phyloP scores from a whole-genome alignment of 2,329 filamentous ascomycete species.

The Dactylellina leptospora region DNA sequence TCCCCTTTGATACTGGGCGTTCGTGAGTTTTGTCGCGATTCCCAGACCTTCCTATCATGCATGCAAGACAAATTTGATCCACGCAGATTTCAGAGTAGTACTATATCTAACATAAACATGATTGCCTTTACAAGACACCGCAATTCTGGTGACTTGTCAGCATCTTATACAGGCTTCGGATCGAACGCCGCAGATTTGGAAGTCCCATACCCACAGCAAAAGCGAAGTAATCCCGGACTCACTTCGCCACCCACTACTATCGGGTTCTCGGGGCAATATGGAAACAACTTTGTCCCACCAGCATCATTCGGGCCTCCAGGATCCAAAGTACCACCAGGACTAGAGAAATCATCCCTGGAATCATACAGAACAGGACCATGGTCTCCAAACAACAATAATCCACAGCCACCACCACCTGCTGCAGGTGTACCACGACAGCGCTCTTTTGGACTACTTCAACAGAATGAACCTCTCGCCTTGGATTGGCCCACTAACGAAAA shows the following conservation, averaged over 20 bases:
- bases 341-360: constrained; percentile 25
- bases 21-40: constrained; percentile 47
- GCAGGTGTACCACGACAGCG: constrained; percentile 21
- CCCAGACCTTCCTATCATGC: background rate
- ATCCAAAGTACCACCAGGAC: constrained; percentile 23
- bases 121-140: constrained; percentile 47
- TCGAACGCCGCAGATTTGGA: constrained; percentile 43
- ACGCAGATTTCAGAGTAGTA: no score
- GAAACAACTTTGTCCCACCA: constrained; percentile 16
- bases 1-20: constrained; percentile 30
- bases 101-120: constrained; percentile 26
- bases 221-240: constrained; percentile 6
- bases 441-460: constrained; percentile 29
- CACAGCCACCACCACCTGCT: no score
- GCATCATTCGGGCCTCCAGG: constrained; percentile 15
- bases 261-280: constrained; percentile 27
- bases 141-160: constrained; percentile 49
- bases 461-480: constrained; percentile 17
- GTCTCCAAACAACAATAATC: constrained; percentile 6
- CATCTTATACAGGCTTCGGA: constrained; percentile 51
- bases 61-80: no score
- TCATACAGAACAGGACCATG: constrained; percentile 32
- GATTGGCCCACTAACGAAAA: constrained; percentile 40
- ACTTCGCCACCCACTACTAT: constrained; percentile 6
- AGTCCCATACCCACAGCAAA: constrained; percentile 39